Evolutionary conservation across 1,284 basidiomycete genomes (phyloP).

Genomic region (Fomitiporia mediterranea): DNA sequence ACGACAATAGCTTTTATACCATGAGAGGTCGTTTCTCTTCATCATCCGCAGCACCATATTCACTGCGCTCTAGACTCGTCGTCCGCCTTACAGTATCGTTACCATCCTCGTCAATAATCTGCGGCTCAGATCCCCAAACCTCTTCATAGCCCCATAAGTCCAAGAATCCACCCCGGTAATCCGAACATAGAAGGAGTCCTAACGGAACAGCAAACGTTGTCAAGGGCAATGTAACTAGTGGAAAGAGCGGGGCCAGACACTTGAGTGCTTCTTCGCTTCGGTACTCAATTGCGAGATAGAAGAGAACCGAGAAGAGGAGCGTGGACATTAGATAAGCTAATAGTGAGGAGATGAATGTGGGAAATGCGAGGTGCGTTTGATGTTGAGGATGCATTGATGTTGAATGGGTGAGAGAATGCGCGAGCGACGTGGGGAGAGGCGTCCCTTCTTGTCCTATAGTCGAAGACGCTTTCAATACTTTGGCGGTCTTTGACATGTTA

Average conservation of each 20-base stretch:
- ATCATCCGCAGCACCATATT: no score
- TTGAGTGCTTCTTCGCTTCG: background rate
- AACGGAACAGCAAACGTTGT: conserved; percentile 1
- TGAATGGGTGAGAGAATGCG: background rate
- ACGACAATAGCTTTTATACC: no score
- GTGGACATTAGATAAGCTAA: background rate
- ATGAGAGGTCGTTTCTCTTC: no score
- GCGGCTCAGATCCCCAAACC: conserved; percentile 2
- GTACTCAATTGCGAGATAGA: background rate
- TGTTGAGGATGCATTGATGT: no score
- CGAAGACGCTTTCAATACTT: background rate
- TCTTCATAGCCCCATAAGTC: conserved; percentile 13
- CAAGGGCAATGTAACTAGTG: conserved; percentile 11
- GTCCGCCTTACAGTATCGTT: no score
- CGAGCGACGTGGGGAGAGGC: background rate
- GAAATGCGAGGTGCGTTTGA: background rate
- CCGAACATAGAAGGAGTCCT: background rate
- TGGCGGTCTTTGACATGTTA: background rate
- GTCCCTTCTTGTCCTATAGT: background rate
- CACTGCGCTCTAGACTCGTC: no score
- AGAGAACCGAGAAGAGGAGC: background rate
- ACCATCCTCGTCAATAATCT: background rate
- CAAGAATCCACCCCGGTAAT: background rate
- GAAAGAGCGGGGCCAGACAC: conserved; percentile 9
- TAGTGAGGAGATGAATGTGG: background rate